Base-by-base conservation (phyloP, 2,329 filamentous ascomycete genomes). In the Botrytis aclada region DNA sequence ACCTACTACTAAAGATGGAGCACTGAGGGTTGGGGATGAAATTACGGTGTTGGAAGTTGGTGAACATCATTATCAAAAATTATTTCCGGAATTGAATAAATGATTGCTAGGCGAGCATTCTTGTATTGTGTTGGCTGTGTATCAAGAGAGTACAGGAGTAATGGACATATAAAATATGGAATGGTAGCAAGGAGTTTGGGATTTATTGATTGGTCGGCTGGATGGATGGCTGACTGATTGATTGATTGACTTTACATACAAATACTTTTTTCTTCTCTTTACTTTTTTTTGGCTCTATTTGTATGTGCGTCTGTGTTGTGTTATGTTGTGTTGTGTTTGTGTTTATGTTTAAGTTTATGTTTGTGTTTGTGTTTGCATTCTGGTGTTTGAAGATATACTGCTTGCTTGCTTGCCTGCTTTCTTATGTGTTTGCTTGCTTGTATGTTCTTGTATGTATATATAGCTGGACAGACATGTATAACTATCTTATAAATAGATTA, bases 1-100 rank as follows among this genome's bases (percentile, higher is more conserved):
- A 56, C 90, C 90, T 9, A 76, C 88, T 22, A 70, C 74, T 9
- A 79, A 83, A 74, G 83, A 86, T 75, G 83, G 83, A 43, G 72
- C 72, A 8, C 51, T 75, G 56, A 43, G 69, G 20, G 73, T 73
- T n/a, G 74, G 73, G 14, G 69, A 75, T 56, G 71, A 72, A 34
- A 73, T 74, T 45, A 72, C 69, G 7, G 74, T 75, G 18, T 34
- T 74, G 60, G 72, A 75, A 62, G 45, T 71, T 20, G 74, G 74
- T 34, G 66, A 72, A 34, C 72, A 74, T 72, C 51, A 56, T 41
- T 74, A 74, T 45, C 34, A 51, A n/a, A 66, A 66, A 51, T 32
- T 51, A 45, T 66, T 74, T 37, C 47, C 47, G 34, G 70, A 74
- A 45, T 69, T 69, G 54, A 69, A 69, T 54, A 69, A 58, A 25